Evolutionary conservation across 306 rosid genomes (phyloP).

Genomic region (Fragaria vesca): DNA sequence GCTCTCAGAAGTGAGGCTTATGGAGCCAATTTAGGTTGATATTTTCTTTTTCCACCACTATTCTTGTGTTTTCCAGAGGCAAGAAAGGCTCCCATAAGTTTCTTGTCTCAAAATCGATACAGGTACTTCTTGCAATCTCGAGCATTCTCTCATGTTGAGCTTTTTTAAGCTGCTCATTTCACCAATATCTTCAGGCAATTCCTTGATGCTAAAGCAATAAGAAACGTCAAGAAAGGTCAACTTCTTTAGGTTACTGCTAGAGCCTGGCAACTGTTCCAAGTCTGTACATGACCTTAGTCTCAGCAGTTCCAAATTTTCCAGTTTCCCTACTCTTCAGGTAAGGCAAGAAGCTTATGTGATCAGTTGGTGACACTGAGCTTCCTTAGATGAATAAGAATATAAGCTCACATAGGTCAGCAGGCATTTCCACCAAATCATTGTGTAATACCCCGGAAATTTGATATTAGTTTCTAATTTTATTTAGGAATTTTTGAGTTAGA

Average conservation of each 20-base stretch:
- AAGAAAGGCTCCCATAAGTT: neutral
- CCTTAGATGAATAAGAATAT: slow-evolving; percentile 31
- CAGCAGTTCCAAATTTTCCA: slow-evolving; percentile 44
- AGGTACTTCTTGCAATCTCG: slow-evolving; percentile 35
- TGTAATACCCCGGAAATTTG: too few relatives aligned
- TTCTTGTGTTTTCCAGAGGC: neutral
- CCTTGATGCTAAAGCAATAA: slow-evolving; percentile 39
- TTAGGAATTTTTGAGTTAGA: too few relatives aligned
- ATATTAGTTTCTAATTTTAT: too few relatives aligned
- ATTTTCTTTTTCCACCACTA: neutral
- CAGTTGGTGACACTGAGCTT: slow-evolving; percentile 56
- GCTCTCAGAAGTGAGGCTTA: neutral
- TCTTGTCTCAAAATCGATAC: slow-evolving; percentile 30
- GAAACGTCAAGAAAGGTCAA: slow-evolving; percentile 51
- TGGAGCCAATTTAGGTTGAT: slow-evolving; percentile 12
- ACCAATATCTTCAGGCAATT: slow-evolving; percentile 46
- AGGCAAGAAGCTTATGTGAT: slow-evolving; percentile 49
- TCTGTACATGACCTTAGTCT: slow-evolving; percentile 52
- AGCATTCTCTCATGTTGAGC: slow-evolving; percentile 39
- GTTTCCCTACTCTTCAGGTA: slow-evolving; percentile 43
- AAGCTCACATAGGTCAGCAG: slow-evolving; percentile 36
- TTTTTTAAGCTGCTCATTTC: slow-evolving; percentile 32
- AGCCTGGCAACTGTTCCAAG: slow-evolving; percentile 43
- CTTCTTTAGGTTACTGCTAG: slow-evolving; percentile 26
- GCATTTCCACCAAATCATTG: slow-evolving; percentile 43